These are phyloP conservation scores for Ascocoryne sarcoides DNA, from an alignment of 2,329 filamentous ascomycete genomes.

Conservation along the genomic window DNA sequence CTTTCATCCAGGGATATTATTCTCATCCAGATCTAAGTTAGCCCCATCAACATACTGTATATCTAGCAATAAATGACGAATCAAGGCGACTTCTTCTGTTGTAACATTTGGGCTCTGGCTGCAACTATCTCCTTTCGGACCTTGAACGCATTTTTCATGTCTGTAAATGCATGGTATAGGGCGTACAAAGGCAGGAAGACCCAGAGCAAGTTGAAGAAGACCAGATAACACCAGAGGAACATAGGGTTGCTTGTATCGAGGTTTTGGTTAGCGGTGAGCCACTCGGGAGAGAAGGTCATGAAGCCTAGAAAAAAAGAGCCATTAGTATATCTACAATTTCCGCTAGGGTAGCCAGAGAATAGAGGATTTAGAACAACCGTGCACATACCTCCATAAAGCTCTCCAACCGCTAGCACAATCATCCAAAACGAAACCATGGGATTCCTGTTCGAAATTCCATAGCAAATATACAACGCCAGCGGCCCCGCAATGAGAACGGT, in stretches of 20 bases:
- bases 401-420: slow-evolving; percentile 55
- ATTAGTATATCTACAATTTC: not conserved
- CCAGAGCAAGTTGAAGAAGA: slow-evolving; percentile 64
- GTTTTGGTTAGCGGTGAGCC: slow-evolving; percentile 53
- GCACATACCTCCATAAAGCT: slow-evolving; percentile 52
- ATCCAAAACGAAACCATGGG: slow-evolving; percentile 51
- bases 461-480: slow-evolving; percentile 50
- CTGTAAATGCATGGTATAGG: slow-evolving; percentile 43
- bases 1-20: not conserved
- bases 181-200: slow-evolving; percentile 54
- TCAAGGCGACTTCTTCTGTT: slow-evolving; percentile 1
- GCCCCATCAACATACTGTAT: not conserved
- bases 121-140: slow-evolving; percentile 27
- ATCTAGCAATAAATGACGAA: too few species aligned
- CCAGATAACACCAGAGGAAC: slow-evolving; percentile 52
- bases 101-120: slow-evolving; percentile 25
- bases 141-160: slow-evolving; percentile 47
- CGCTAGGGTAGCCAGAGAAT: not conserved
- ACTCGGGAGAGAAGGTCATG: slow-evolving; percentile 65
- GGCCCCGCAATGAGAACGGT: slow-evolving; percentile 56
- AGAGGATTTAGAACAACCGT: not conserved
- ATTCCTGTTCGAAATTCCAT: slow-evolving; percentile 47
- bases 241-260: slow-evolving; percentile 59
- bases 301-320: slow-evolving; percentile 38
- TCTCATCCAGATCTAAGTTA: not conserved